Evolutionary conservation across 2,329 filamentous ascomycete genomes (phyloP).

Genomic region (Colletotrichum liaoningense): DNA sequence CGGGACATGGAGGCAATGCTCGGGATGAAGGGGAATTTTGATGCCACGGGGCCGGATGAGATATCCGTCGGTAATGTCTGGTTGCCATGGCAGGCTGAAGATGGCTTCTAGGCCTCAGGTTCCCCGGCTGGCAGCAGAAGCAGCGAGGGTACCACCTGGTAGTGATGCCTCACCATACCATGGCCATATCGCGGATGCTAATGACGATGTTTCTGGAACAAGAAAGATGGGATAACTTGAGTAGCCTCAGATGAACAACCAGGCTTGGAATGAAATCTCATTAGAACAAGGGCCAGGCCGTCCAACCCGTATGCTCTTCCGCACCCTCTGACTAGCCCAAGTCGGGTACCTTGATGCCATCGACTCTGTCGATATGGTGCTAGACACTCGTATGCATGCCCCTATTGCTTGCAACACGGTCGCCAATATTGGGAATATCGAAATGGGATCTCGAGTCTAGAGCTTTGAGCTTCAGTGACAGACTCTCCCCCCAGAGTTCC

Average conservation of each 20-base stretch:
- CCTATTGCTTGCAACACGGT: neutral
- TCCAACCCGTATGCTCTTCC: neutral
- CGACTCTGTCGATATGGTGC: neutral
- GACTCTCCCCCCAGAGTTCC: neutral
- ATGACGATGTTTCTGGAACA: neutral
- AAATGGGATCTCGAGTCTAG: neutral
- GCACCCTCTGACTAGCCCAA: slow-evolving; percentile 15
- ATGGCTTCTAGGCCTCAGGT: neutral
- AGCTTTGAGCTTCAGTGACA: neutral
- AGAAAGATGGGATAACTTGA: neutral
- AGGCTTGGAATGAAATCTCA: slow-evolving; percentile 28
- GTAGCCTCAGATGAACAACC: neutral
- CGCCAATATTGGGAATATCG: neutral
- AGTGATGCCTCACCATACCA: neutral
- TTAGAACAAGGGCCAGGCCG: slow-evolving; percentile 3
- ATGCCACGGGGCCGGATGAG: neutral
- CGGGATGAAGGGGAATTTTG: slow-evolving; percentile 19
- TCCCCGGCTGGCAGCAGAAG: neutral
- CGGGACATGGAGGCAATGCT: slow-evolving; percentile 21
- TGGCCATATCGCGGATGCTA: neutral
- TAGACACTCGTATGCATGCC: neutral
- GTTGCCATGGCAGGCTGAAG: neutral
- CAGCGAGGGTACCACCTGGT: neutral
- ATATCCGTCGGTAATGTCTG: neutral
- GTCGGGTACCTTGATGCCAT: slow-evolving; percentile 21